These are phyloP conservation scores for Inonotus hispidus DNA, from an alignment of 1,284 basidiomycete species.

Conservation along the genomic window DNA sequence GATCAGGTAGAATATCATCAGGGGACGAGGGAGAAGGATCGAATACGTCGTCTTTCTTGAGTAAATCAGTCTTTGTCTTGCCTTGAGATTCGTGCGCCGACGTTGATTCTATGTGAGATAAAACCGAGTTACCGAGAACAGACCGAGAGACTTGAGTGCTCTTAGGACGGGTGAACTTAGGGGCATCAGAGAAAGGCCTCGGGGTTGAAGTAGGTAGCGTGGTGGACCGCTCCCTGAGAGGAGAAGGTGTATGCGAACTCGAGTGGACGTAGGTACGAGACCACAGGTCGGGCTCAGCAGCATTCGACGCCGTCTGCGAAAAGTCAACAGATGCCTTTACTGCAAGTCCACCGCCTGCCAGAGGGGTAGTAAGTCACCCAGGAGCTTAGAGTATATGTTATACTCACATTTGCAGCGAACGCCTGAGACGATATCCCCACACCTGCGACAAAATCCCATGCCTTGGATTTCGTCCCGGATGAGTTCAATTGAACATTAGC, in stretches of 20 bases:
- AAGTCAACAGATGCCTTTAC: constrained; percentile 70
- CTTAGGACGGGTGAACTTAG: constrained; percentile 29
- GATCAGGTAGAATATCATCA: constrained; percentile 56
- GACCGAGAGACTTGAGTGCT: constrained; percentile 32
- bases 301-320: constrained; percentile 42
- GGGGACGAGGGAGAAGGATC: constrained; percentile 30
- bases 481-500: neutral
- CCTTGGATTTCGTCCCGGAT: neutral
- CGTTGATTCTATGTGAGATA: constrained; percentile 51
- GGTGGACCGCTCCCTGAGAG: constrained; percentile 20
- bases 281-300: constrained; percentile 57
- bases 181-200: constrained; percentile 39
- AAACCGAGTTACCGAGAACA: constrained; percentile 33
- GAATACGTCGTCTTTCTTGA: constrained; percentile 36
- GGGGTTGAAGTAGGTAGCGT: constrained; percentile 18
- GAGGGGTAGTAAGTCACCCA: neutral
- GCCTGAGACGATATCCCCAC: constrained; percentile 70
- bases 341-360: constrained; percentile 48
- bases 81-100: constrained; percentile 47
- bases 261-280: constrained; percentile 66
- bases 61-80: constrained; percentile 45
- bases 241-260: constrained; percentile 34
- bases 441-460: constrained; percentile 79
- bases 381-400: neutral
- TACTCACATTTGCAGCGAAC: constrained; percentile 57